Evolutionary conservation across 805 yeast genomes (phyloP).

Genomic region (Spathaspora girioi): DNA sequence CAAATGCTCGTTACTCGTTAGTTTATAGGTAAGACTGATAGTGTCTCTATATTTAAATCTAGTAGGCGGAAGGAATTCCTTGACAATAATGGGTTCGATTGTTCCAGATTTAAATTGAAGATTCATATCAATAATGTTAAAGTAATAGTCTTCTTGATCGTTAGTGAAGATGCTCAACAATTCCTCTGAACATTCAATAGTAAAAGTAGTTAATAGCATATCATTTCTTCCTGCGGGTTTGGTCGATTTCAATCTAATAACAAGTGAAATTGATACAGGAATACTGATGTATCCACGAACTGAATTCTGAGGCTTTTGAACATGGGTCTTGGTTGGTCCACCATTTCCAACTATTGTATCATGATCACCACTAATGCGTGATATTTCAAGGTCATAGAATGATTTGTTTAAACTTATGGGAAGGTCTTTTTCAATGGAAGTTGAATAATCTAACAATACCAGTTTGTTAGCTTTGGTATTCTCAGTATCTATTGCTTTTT

Average conservation of each 20-base stretch:
- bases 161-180: slow-evolving; percentile 16
- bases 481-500: slow-evolving; percentile 11
- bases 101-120: slow-evolving; percentile 27
- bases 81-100: slow-evolving; percentile 21
- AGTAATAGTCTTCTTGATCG: slow-evolving; percentile 14
- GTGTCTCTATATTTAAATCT: slow-evolving; percentile 25
- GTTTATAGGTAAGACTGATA: slow-evolving; percentile 31
- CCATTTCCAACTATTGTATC: background rate
- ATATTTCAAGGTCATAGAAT: background rate
- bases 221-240: slow-evolving; percentile 47
- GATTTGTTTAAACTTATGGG: background rate
- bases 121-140: slow-evolving; percentile 19
- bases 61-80: slow-evolving; percentile 1
- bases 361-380: background rate
- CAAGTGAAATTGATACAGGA: slow-evolving; percentile 37
- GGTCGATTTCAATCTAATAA: slow-evolving; percentile 44
- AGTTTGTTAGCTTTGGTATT: background rate
- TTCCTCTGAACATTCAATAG: slow-evolving; percentile 44
- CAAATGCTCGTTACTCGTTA: slow-evolving; percentile 23
- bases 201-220: slow-evolving; percentile 44
- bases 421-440: background rate
- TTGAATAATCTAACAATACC: background rate
- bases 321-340: background rate
- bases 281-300: slow-evolving; percentile 9
- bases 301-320: background rate